These are phyloP conservation scores for Diaporthe nobilis DNA, from an alignment of 2,329 filamentous ascomycete species.

Conservation along the genomic window DNA sequence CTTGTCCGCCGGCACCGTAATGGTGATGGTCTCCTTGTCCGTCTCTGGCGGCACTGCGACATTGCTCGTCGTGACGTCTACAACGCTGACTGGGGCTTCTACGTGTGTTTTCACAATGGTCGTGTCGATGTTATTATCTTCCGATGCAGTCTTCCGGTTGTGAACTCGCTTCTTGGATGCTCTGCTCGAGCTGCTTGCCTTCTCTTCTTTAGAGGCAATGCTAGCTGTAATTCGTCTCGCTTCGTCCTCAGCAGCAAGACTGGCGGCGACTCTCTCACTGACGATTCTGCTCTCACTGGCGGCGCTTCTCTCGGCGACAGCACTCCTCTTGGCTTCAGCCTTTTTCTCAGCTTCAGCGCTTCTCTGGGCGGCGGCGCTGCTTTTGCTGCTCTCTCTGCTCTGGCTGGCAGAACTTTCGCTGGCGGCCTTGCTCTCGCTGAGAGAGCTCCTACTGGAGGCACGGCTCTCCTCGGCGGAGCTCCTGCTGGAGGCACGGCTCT, in stretches of 20 bases:
- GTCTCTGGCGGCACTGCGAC: not conserved
- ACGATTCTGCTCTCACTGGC: not conserved
- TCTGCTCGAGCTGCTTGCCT: not conserved
- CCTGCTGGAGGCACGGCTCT: not conserved
- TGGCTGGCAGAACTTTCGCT: not conserved
- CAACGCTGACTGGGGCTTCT: not conserved
- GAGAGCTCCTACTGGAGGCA: not conserved
- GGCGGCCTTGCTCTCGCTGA: too few species aligned
- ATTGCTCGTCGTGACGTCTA: not conserved
- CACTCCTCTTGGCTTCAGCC: not conserved
- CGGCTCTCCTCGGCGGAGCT: too few species aligned
- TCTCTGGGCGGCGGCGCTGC: not conserved
- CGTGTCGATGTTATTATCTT: not conserved
- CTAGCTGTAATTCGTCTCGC: not conserved
- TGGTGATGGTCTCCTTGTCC: not conserved
- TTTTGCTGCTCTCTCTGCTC: too few species aligned
- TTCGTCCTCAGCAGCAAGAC: not conserved
- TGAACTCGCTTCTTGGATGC: not conserved
- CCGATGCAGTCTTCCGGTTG: not conserved
- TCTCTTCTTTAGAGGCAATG: not conserved
- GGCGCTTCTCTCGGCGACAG: not conserved
- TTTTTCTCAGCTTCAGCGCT: not conserved
- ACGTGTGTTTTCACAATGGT: not conserved
- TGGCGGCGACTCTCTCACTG: not conserved
- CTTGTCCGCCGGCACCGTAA: conserved; percentile 12